Percentiles rank a stretch among this genome's conserved stretches.
Evolutionary conservation across 306 rosid genomes (phyloP).

Genomic region (Malus sylvestris): DNA sequence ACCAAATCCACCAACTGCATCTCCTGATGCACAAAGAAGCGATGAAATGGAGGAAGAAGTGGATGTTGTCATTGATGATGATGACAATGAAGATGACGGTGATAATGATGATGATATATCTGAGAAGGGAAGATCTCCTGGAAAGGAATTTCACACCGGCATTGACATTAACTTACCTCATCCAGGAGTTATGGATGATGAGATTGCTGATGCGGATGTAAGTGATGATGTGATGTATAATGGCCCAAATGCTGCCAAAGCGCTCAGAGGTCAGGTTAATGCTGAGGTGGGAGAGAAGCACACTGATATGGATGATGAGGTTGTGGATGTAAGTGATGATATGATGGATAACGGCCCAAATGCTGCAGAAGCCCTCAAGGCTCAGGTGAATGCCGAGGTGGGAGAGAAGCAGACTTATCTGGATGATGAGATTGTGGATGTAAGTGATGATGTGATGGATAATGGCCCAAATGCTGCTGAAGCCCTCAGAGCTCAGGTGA

Average conservation of each 20-base stretch:
- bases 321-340: no score
- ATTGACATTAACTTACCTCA: background rate
- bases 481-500: slow-evolving; percentile 12
- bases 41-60: background rate
- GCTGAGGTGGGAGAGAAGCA: no score
- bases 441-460: slow-evolving; percentile 1
- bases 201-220: background rate
- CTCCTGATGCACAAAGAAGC: background rate
- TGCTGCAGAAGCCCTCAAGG: no score
- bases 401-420: no score
- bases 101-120: background rate
- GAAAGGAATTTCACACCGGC: background rate
- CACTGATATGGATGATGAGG: no score
- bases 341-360: no score
- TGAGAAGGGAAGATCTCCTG: background rate
- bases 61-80: background rate
- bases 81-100: background rate
- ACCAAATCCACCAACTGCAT: background rate
- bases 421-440: no score
- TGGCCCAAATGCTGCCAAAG: no score
- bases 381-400: no score
- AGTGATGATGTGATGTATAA: no score
- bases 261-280: no score
- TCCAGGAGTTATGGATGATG: background rate
- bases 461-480: slow-evolving; percentile 4